phyloP scores from a whole-genome alignment of 2,329 filamentous ascomycete genomes.

The Aschersonia sp. region DNA sequence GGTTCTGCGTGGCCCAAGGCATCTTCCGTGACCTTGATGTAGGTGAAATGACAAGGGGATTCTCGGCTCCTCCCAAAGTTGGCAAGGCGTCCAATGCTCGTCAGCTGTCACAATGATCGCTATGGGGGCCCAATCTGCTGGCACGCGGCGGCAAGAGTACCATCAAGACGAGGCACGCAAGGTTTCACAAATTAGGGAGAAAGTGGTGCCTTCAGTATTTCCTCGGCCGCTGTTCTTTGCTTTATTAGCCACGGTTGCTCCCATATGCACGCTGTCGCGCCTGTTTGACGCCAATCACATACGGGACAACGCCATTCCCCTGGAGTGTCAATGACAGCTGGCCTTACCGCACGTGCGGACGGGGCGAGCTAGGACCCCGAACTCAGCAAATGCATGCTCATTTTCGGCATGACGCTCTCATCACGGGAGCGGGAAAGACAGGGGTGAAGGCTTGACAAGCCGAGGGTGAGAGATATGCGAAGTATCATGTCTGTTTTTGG shows the following conservation, averaged over 20 bases:
- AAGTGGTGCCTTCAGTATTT: too few relatives aligned
- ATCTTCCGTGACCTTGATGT: background rate
- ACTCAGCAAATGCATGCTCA: background rate
- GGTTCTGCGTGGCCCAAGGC: background rate
- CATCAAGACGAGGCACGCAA: too few relatives aligned
- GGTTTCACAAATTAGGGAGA: too few relatives aligned
- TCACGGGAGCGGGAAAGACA: background rate
- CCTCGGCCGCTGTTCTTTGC: too few relatives aligned
- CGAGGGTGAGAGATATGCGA: background rate
- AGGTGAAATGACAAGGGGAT: background rate
- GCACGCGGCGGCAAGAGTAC: background rate
- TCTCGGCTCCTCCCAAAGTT: background rate
- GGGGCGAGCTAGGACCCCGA: background rate
- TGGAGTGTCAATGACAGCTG: background rate
- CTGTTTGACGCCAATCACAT: too few relatives aligned
- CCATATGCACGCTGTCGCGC: too few relatives aligned
- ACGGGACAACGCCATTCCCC: too few relatives aligned
- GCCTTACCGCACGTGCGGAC: background rate
- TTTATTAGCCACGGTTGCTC: too few relatives aligned
- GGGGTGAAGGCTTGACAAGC: background rate
- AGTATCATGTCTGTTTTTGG: too few relatives aligned
- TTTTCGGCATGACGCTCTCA: background rate
- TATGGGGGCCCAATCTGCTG: background rate
- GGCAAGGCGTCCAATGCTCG: background rate
- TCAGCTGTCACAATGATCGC: background rate